Evolutionary conservation across 2,329 filamentous ascomycete genomes (phyloP), one percentile per base, ranked within the genome.

Genomic region (Canariomyces notabilis): DNA sequence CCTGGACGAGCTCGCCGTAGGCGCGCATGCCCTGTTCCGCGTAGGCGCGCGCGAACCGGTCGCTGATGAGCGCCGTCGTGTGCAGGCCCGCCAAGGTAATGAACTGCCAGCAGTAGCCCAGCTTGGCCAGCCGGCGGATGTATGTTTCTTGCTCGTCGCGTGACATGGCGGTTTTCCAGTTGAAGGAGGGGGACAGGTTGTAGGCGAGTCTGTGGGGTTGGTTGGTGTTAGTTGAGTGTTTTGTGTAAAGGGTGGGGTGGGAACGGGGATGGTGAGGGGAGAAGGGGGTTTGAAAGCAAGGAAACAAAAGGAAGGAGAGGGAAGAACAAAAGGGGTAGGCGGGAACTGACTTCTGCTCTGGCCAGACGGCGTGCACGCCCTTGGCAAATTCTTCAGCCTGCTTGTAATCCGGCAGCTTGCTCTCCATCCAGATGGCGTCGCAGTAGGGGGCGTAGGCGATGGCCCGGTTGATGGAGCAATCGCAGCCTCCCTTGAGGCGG

Each of bases 101-200:
- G 77, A 98, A 98, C 70, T 98, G 93, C 93, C 93, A 98, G 80
- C 89, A 95, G 80, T 98, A 98, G 53, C 93, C 93, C 39, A 98
- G 80, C 53, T 73, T 63, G 51, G 83, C 89, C 33, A 98, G 85
- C 34, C 93, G 87, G 53, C 83, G 75, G 73, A 98, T 98, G 74
- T 97, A 98, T 16, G 93, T 98, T 73, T 95, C 89, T 72, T 98
- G 93, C 67, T 97, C 91, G 43, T 79, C 76, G 56, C 86, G 82
- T 36, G 88, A 78, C 90, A 96, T 96, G 60, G 91, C 93, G 48
- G 89, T 79, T 76, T 97, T 97, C 93, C 93, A 98, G 81, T 98
- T 98, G 85, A 98, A 98, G 3, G 89, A 95, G 22, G 93, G 93
- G 0, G 89, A 96, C 55, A 98, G 84, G 76, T 98, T 98, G 76